phyloP scores from a whole-genome alignment of 208 protist species.

The Trypanosoma vivax region DNA sequence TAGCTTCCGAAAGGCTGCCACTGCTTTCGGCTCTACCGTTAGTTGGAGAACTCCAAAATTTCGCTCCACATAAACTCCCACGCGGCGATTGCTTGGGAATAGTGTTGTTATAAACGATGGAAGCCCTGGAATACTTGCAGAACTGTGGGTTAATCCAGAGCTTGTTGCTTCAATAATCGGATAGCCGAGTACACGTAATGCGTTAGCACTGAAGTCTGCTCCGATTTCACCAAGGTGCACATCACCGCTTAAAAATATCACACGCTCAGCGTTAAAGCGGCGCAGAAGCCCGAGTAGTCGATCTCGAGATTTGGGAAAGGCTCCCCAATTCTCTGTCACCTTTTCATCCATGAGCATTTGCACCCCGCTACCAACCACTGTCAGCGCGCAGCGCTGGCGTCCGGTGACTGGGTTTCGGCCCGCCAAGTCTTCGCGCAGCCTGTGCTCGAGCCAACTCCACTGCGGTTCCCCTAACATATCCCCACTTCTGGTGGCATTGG shows the following conservation, averaged over 20 bases:
- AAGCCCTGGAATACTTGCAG: slow-evolving; percentile 36
- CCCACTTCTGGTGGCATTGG: slow-evolving; percentile 38
- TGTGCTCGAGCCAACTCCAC: slow-evolving; percentile 71
- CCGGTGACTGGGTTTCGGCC: slow-evolving; percentile 8
- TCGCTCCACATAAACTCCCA: slow-evolving; percentile 54
- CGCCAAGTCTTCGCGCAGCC: slow-evolving; percentile 28
- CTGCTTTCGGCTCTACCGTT: slow-evolving; percentile 21
- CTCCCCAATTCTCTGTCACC: slow-evolving; percentile 65
- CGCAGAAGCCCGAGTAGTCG: slow-evolving; percentile 52
- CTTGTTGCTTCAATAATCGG: slow-evolving; percentile 73
- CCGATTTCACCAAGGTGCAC: slow-evolving; percentile 82
- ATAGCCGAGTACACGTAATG: slow-evolving; percentile 45
- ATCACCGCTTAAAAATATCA: slow-evolving; percentile 78
- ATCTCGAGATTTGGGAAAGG: slow-evolving; percentile 47
- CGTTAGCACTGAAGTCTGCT: slow-evolving; percentile 31
- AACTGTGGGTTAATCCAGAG: slow-evolving; percentile 76
- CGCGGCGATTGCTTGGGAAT: slow-evolving; percentile 39
- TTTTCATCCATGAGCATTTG: slow-evolving; percentile 80
- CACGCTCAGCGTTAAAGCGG: slow-evolving; percentile 33
- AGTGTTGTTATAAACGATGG: slow-evolving; percentile 30
- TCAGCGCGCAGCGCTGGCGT: slow-evolving; percentile 38
- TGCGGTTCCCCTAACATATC: slow-evolving; percentile 75
- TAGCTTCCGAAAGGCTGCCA: not conserved
- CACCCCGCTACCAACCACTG: slow-evolving; percentile 63
- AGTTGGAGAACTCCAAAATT: slow-evolving; percentile 63